phyloP scores from a whole-genome alignment of 495 filamentous ascomycete species.

The Podospora pseudocomata region DNA sequence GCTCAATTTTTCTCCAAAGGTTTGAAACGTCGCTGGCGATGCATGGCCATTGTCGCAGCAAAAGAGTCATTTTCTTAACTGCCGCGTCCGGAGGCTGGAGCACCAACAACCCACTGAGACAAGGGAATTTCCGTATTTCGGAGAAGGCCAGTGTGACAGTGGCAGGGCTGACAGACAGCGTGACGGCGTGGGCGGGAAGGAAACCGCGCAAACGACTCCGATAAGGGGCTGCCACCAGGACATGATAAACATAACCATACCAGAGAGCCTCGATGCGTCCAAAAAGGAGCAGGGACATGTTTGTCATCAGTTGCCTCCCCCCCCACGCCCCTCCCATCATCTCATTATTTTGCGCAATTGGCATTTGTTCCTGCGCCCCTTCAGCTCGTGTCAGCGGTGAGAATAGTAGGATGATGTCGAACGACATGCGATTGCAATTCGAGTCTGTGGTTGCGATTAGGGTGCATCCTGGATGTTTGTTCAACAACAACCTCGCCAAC shows the following conservation, averaged over 20 bases:
- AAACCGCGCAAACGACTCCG: neutral
- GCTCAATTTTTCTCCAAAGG: conserved; percentile 1
- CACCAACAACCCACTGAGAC: neutral
- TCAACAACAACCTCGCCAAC: neutral
- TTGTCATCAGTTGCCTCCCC: neutral
- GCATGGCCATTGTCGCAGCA: neutral
- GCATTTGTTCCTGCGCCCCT: neutral
- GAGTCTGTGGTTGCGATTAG: neutral
- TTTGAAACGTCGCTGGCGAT: conserved; percentile 11
- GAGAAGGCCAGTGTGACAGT: neutral
- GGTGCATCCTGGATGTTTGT: neutral
- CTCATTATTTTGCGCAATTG: neutral
- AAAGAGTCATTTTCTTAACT: conserved; percentile 17
- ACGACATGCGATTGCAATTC: conserved; percentile 1
- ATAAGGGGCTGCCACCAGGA: neutral
- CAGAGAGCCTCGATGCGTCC: neutral
- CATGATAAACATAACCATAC: neutral
- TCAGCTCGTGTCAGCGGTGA: neutral
- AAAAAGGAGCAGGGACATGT: neutral
- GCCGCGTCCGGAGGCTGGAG: neutral
- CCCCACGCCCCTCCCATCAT: neutral
- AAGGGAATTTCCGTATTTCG: conserved; percentile 1
- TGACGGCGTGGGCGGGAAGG: neutral
- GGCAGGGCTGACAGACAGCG: conserved; percentile 1
- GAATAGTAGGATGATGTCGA: neutral